A percentile compares a stretch with the other conserved stretches of the same genome.
Conservation (phyloP, 1,139 yeast genomes). For the Debaryomyces sp. region DNA sequence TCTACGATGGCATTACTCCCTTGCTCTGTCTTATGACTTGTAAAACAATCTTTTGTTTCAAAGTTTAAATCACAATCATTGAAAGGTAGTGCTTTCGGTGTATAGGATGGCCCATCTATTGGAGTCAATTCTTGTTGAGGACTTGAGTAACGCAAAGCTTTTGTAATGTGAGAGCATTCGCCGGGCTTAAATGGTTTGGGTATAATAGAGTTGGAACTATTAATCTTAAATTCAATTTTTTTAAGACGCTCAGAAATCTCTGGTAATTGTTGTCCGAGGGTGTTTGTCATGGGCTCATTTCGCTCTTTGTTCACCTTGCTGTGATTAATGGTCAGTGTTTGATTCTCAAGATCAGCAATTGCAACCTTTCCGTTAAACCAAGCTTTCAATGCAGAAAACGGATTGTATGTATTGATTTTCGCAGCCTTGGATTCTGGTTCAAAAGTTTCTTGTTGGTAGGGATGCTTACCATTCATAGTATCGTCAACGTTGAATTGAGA, state of each 20-base stretch:
- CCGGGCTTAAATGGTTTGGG: constrained; percentile 10
- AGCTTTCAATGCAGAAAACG: constrained; percentile 10
- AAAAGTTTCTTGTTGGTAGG: constrained; percentile 28
- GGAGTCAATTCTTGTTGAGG: constrained; percentile 10
- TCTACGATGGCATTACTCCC: constrained; percentile 18
- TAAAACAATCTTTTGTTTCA: constrained; percentile 14
- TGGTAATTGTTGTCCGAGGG: neutral
- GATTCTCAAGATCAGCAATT: neutral
- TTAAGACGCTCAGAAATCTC: constrained; percentile 10
- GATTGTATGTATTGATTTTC: neutral
- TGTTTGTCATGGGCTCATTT: neutral
- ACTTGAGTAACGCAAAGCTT: neutral
- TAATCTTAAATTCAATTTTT: constrained; percentile 14
- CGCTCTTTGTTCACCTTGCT: neutral
- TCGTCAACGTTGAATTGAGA: constrained; percentile 43
- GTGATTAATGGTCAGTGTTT: neutral
- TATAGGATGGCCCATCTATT: constrained; percentile 17
- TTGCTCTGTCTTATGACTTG: constrained; percentile 10
- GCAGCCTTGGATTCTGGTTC: neutral
- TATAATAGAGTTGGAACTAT: constrained; percentile 26
- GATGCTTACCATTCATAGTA: constrained; percentile 42
- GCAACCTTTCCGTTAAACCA: constrained; percentile 9
- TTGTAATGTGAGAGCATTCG: constrained; percentile 1
- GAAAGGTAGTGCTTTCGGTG: constrained; percentile 31
- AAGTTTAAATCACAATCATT: constrained; percentile 23